Evolutionary conservation across 352 stramenopile genomes (phyloP), one percentile per base, ranked within the genome.

Genomic region (Pythium periplocum): DNA sequence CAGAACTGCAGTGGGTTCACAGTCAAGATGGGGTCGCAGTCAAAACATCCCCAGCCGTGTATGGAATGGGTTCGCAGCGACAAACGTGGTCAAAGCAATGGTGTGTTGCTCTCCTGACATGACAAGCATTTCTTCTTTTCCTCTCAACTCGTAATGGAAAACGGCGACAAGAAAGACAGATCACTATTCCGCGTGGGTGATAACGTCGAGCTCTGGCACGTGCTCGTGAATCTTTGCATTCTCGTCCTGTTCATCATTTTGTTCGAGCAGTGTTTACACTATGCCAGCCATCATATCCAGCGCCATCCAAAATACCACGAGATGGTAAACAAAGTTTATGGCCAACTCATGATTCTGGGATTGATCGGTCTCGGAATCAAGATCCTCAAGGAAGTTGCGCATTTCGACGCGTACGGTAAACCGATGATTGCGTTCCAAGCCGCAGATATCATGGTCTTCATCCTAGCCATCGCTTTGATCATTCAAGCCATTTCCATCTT

Each of bases 271-370:
- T 26, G 17, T 26, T 26, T 26, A 26, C 17, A 26, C 17, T 26
- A 0, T 26, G 17, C 17, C 17, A 26, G 17, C 17, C 69, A 83
- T 53, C 58, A 68, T 48, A 55, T 84, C 31, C 50, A 69, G 3
- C 61, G 56, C 30, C 78, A 77, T 48, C 71, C 70, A 11, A 88
- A 86, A 53, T 88, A 85, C 54, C 54, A 80, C 48, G 69, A 86
- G 32, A 88, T 88, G 70, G 50, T 86, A n/a, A 73, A 59, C 4
- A 87, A 86, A 44, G 65, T 64, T 8, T 86, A 54, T 12, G 30
- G 58, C 34, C 52, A 64, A 33, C 46, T 64, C 31, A 59, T 59
- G 57, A 64, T 59, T 48, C 51, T 64, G 8, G 66, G 66, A 0
- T 40, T 75, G 10, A 61, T 75, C 42, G 60, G 62, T 36, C 55